Percentiles rank a stretch among this genome's conserved stretches.
Evolutionary conservation across 768 basidiomycete genomes (phyloP).

Genomic region (Glaciozyma martinii): DNA sequence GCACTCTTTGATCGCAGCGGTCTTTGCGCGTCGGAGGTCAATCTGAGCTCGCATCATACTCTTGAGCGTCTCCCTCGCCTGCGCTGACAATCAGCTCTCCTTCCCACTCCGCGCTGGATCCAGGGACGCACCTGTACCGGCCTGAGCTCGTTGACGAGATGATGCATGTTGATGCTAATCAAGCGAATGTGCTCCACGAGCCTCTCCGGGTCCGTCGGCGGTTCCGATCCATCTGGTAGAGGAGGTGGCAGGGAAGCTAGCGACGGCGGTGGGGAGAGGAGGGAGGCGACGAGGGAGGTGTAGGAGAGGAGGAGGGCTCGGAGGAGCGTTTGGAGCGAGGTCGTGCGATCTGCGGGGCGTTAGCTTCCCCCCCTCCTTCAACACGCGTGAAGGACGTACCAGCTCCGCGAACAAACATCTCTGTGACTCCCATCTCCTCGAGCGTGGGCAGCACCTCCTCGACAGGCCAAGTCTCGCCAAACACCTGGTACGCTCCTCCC

Average conservation of each 20-base stretch:
- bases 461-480: constrained; percentile 85
- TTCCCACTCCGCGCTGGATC: not conserved
- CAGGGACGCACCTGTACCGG: constrained; percentile 61
- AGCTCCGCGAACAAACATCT: constrained; percentile 65
- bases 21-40: constrained; percentile 64
- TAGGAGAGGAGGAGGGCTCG: constrained; percentile 72
- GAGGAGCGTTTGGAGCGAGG: constrained; percentile 61
- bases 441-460: constrained; percentile 74
- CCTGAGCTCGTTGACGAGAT: constrained; percentile 76
- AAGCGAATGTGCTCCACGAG: constrained; percentile 63
- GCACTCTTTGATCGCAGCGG: constrained; percentile 58
- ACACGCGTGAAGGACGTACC: constrained; percentile 42
- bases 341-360: constrained; percentile 56
- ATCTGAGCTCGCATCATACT: constrained; percentile 71
- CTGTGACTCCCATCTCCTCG: constrained; percentile 68
- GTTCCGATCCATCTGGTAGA: constrained; percentile 44
- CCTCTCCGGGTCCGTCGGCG: constrained; percentile 26
- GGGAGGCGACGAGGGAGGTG: constrained; percentile 59
- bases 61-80: constrained; percentile 76
- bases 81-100: not conserved
- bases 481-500: constrained; percentile 69
- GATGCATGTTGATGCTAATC: constrained; percentile 77
- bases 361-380: not conserved
- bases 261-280: constrained; percentile 52
- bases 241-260: constrained; percentile 36